Conservation (phyloP, 129 eudicot genomes). For the Gnaphalium uliginosum region DNA sequence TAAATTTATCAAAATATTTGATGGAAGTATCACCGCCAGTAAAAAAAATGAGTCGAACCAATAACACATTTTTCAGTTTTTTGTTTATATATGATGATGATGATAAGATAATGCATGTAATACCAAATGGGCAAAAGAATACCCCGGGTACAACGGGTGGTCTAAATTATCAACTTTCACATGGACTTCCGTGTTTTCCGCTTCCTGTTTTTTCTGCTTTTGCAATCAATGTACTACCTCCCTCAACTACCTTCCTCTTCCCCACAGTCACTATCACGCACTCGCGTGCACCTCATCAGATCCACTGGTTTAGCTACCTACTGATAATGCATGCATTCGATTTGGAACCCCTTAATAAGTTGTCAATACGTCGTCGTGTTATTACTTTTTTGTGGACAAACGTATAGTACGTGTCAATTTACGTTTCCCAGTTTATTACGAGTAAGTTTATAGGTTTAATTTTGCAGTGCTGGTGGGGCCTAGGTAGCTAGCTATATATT, state of each 20-base stretch:
- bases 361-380: too few relatives aligned
- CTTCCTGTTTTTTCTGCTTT: conserved; percentile 42
- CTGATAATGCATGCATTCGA: too few relatives aligned
- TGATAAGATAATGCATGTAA: too few relatives aligned
- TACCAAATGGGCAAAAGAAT: neutral
- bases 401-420: conserved; percentile 27
- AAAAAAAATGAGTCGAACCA: too few relatives aligned
- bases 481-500: neutral
- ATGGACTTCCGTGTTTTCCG: conserved; percentile 81
- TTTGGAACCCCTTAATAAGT: too few relatives aligned
- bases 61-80: too few relatives aligned
- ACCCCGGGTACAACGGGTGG: conserved; percentile 51
- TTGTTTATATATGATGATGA: neutral
- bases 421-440: neutral
- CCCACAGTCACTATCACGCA: conserved; percentile 19
- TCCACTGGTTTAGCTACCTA: too few relatives aligned
- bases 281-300: conserved; percentile 5
- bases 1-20: too few relatives aligned
- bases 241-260: conserved; percentile 20
- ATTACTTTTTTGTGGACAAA: too few relatives aligned
- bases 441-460: too few relatives aligned
- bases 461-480: conserved; percentile 20
- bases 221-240: conserved; percentile 17
- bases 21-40: too few relatives aligned
- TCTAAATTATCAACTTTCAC: conserved; percentile 44